Conservation (phyloP, 148 eudicot species). For the Cornus kousa region DNA sequence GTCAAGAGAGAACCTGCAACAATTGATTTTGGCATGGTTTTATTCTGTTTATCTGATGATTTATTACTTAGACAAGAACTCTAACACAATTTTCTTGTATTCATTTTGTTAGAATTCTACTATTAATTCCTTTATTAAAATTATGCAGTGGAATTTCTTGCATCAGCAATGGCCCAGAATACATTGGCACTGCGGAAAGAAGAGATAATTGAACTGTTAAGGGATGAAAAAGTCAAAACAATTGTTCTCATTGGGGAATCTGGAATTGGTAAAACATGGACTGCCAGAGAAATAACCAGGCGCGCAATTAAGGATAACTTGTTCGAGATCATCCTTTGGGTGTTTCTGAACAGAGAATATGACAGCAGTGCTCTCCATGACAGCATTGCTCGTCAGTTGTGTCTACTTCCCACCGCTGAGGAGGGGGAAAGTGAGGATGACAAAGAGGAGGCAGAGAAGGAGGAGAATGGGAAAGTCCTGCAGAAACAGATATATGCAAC, state of each 20-base stretch:
- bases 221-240: not conserved
- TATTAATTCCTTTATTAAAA: not conserved
- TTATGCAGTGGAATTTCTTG: not conserved
- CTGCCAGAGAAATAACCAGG: constrained; percentile 1
- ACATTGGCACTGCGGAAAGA: not conserved
- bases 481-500: not conserved
- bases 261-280: constrained; percentile 20
- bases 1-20: no score
- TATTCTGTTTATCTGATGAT: no score
- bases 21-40: no score
- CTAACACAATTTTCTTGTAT: not conserved
- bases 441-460: not conserved
- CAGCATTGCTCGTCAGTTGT: constrained; percentile 8
- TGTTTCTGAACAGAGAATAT: constrained; percentile 1
- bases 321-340: not conserved
- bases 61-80: no score
- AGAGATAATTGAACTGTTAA: not conserved
- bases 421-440: constrained; percentile 8
- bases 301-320: not conserved
- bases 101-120: not conserved
- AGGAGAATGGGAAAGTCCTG: not conserved
- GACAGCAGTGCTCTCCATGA: not conserved
- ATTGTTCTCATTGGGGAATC: constrained; percentile 8
- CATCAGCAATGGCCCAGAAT: not conserved
- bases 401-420: not conserved